Conservation (phyloP, 2,329 filamentous ascomycete genomes). For the Trematosphaeria pertusa region DNA sequence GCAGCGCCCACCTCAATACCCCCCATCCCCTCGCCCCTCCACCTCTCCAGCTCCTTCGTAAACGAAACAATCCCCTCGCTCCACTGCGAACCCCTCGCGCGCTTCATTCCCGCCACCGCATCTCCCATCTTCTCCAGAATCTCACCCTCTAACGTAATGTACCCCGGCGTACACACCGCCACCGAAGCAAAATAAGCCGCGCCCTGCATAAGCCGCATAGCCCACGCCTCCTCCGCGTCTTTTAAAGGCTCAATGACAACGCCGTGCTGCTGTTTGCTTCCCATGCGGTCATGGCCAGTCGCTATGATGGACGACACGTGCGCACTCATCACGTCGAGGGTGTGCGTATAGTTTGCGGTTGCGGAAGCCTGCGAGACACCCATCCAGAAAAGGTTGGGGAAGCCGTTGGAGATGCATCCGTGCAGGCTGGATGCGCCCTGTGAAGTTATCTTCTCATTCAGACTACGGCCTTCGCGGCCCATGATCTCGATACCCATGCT, state of each 20-base stretch:
- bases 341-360: constrained; percentile 5
- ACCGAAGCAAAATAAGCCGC: background rate
- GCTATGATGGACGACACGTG: constrained; percentile 7
- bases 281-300: constrained; percentile 1
- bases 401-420: constrained; percentile 19
- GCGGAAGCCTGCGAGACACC: constrained; percentile 2
- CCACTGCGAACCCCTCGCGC: background rate
- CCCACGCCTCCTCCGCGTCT: constrained; percentile 15
- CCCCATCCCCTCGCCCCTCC: constrained; percentile 1
- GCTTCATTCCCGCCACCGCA: background rate
- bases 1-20: background rate
- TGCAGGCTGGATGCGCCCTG: constrained; percentile 55
- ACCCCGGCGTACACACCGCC: constrained; percentile 1
- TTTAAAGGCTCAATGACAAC: constrained; percentile 10
- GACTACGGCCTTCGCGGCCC: constrained; percentile 52
- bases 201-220: background rate
- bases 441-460: constrained; percentile 54
- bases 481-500: constrained; percentile 40
- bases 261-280: background rate
- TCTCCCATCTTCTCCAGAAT: background rate
- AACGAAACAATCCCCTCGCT: background rate
- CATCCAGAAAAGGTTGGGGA: constrained; percentile 25
- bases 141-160: constrained; percentile 1
- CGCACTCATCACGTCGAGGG: background rate
- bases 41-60: background rate